A percentile compares a stretch with the other conserved stretches of the same genome.
Conservation (phyloP, 2,329 filamentous ascomycete genomes). For the Amauroascus niger region DNA sequence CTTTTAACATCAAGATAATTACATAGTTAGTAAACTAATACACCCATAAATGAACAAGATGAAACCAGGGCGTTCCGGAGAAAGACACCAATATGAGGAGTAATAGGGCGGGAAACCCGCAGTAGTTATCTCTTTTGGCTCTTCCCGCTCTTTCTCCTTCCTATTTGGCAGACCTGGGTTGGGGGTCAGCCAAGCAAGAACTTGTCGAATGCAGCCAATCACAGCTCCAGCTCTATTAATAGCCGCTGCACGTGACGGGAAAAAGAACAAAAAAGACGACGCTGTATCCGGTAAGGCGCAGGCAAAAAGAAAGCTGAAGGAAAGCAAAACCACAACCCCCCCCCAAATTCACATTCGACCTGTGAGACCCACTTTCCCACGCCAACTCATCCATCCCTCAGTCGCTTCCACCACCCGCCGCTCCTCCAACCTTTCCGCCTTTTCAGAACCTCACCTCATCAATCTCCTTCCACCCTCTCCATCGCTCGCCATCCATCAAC, state of each 20-base stretch:
- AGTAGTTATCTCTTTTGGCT: neutral
- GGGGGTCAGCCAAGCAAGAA: neutral
- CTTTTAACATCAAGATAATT: slow-evolving; percentile 1
- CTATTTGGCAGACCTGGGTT: neutral
- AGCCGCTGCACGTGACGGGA: slow-evolving; percentile 1
- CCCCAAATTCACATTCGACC: neutral
- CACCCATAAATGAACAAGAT: neutral
- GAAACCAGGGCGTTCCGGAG: neutral
- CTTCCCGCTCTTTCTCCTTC: slow-evolving; percentile 7
- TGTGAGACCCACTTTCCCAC: slow-evolving; percentile 2
- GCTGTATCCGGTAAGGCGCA: neutral
- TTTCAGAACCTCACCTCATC: slow-evolving; percentile 6
- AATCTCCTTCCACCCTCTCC: slow-evolving; percentile 7
- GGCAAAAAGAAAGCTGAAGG: neutral
- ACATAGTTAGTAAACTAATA: no score
- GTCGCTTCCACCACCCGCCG: slow-evolving; percentile 2
- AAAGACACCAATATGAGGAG: neutral
- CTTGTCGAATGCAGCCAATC: neutral
- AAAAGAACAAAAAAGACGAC: neutral
- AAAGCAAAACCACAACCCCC: neutral
- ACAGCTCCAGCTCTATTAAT: neutral
- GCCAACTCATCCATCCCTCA: slow-evolving; percentile 9
- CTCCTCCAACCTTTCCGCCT: slow-evolving; percentile 8
- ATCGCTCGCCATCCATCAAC: slow-evolving; percentile 8
- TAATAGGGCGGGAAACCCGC: neutral